A percentile compares a stretch with the other conserved stretches of the same genome.
Conservation (phyloP, 352 stramenopile species). For the Phytopythium montanum region DNA sequence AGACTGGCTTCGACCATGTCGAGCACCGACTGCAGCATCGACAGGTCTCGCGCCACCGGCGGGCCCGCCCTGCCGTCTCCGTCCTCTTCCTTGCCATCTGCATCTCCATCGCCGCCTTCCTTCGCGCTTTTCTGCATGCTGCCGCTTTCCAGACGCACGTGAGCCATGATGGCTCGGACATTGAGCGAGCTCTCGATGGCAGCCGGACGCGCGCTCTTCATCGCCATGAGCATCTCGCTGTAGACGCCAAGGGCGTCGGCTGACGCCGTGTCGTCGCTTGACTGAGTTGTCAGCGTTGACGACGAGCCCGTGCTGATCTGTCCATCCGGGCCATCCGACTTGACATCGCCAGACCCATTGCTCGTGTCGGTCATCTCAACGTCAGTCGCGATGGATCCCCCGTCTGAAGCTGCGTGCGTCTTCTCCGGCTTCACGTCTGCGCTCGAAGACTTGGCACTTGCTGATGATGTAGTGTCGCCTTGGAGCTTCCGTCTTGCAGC, state of each 20-base stretch:
- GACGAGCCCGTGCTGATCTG: not conserved
- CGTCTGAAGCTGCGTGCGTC: not conserved
- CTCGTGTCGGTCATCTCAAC: constrained; percentile 7
- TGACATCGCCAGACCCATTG: not conserved
- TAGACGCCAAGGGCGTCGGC: constrained; percentile 2
- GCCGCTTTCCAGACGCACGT: constrained; percentile 65
- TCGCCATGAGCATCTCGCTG: constrained; percentile 5
- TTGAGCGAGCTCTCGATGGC: constrained; percentile 14
- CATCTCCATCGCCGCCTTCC: constrained; percentile 14
- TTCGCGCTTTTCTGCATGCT: constrained; percentile 40
- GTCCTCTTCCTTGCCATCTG: constrained; percentile 15
- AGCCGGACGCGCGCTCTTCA: not conserved
- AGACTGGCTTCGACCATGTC: constrained; percentile 67
- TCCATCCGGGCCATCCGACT: not conserved
- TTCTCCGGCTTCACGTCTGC: constrained; percentile 1
- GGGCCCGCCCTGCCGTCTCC: constrained; percentile 17
- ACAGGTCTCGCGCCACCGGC: constrained; percentile 21
- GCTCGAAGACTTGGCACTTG: not conserved
- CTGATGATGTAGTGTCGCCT: not conserved
- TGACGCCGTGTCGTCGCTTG: constrained; percentile 5
- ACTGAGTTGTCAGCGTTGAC: not conserved
- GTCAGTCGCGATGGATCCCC: constrained; percentile 6
- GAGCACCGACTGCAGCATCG: constrained; percentile 57
- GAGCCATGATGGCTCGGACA: constrained; percentile 54
- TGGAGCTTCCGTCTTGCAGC: constrained; percentile 42